Percentiles rank a stretch among this genome's conserved stretches.
Conservation (phyloP, 208 protist species). For the Eutreptiella sp. region DNA sequence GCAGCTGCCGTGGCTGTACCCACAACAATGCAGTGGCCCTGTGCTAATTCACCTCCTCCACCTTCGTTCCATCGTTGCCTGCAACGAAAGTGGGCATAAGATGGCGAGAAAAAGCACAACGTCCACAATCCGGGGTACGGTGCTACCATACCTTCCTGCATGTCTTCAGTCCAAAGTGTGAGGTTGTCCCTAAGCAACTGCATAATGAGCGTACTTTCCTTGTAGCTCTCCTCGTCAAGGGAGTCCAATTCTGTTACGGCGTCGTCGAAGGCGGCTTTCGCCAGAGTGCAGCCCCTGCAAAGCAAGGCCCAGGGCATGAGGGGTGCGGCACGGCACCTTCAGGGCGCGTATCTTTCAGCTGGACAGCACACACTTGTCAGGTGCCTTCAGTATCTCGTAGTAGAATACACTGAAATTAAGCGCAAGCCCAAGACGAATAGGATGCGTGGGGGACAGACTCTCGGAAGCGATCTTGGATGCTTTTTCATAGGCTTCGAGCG, state of each 20-base stretch:
- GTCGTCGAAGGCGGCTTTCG: slow-evolving; percentile 87
- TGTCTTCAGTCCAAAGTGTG: slow-evolving; percentile 94
- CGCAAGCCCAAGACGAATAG: slow-evolving; percentile 97
- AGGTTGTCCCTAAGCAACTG: slow-evolving; percentile 98
- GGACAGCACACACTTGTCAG: slow-evolving; percentile 85
- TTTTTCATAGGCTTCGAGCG: slow-evolving; percentile 76
- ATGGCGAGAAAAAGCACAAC: no score
- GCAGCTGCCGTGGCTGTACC: no score
- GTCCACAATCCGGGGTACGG: no score
- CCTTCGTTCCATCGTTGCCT: no score
- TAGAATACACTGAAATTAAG: slow-evolving; percentile 99
- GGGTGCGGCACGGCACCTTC: no score
- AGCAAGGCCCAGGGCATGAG: no score
- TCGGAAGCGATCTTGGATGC: slow-evolving; percentile 71
- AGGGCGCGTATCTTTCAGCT: no score
- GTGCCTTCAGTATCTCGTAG: slow-evolving; percentile 97
- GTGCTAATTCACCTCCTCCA: no score
- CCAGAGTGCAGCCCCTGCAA: slow-evolving; percentile 91
- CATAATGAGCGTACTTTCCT: slow-evolving; percentile 98
- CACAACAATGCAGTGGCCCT: no score
- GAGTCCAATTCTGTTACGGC: slow-evolving; percentile 93
- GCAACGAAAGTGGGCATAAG: no score
- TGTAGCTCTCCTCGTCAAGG: slow-evolving; percentile 95
- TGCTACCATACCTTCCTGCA: slow-evolving; percentile 41
- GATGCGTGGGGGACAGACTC: slow-evolving; percentile 92